Conservation (phyloP, 192 early-diverging fungal genomes). For the Coemansia erecta region DNA sequence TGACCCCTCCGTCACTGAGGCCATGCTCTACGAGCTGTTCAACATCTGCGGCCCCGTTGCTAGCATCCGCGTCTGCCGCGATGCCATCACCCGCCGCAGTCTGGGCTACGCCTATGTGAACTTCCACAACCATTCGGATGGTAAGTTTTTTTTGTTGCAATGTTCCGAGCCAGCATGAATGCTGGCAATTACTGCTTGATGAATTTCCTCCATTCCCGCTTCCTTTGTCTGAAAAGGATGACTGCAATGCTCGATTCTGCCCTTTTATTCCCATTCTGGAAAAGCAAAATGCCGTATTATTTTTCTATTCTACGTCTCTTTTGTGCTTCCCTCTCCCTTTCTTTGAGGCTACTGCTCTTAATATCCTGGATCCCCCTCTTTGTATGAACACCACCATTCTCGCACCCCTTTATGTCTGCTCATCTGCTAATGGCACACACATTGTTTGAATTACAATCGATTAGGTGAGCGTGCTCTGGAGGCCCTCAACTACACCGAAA, state of each 20-base stretch:
- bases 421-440: too few species aligned
- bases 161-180: too few species aligned
- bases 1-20: slow-evolving; percentile 94
- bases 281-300: background rate
- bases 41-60: slow-evolving; percentile 93
- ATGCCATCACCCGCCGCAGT: slow-evolving; percentile 93
- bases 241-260: background rate
- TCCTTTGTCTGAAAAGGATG: too few species aligned
- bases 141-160: slow-evolving; percentile 50
- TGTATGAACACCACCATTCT: too few species aligned
- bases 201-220: background rate
- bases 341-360: background rate
- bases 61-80: slow-evolving; percentile 96
- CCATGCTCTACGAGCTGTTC: slow-evolving; percentile 96
- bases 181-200: too few species aligned
- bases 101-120: slow-evolving; percentile 99
- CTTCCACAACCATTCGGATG: slow-evolving; percentile 87
- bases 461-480: slow-evolving; percentile 86
- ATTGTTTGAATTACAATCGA: background rate
- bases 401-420: too few species aligned
- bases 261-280: background rate
- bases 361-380: slow-evolving; percentile 4
- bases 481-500: slow-evolving; percentile 90
- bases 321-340: background rate
- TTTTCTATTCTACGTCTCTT: background rate